Evolutionary conservation across 1,284 basidiomycete species (phyloP), one percentile per base, ranked within the genome.

Genomic region (Agroathelia rolfsii): DNA sequence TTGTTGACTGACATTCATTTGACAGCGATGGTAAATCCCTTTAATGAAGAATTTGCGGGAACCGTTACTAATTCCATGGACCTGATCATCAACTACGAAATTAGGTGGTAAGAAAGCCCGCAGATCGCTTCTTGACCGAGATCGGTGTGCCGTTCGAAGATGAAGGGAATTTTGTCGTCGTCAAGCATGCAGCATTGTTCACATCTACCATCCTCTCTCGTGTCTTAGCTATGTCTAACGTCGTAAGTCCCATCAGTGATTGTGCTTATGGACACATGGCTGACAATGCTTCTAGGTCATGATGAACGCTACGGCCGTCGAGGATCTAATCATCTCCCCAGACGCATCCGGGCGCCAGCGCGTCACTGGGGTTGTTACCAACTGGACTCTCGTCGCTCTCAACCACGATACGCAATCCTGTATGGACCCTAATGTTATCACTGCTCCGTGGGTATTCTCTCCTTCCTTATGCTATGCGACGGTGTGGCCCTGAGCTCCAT

Each of bases 381-480:
- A 89, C 66, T 89, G 80, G 80, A 86, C 81, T 16, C 69, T 86
- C 33, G 83, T 87, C 36, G 72, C 80, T 10, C 69, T 87, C 38
- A 84, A 85, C 57, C 82, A 87, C 52, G 79, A 81, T 48, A 79
- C 76, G 38, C 79, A 87, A 56, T 76, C 70, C 17, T 88, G 83
- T 68, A 88, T 88, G 84, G 85, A 88, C 54, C 84, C 84, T 19
- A 80, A 82, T 57, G 84, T 81, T 22, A 80, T 87, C 55, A 85
- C 80, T 18, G 78, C 80, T 1, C 83, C 83, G 1, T n/a, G n/a
- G n/a, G n/a, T n/a, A n/a, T n/a, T n/a, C n/a, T n/a, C n/a, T n/a
- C n/a, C n/a, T n/a, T n/a, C n/a, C n/a, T n/a, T n/a, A n/a, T n/a
- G n/a, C n/a, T n/a, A n/a, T n/a, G n/a, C n/a, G n/a, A n/a, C n/a